phyloP scores from a whole-genome alignment of 371 early-diverging fungal species.

The Pancytospora philotis region DNA sequence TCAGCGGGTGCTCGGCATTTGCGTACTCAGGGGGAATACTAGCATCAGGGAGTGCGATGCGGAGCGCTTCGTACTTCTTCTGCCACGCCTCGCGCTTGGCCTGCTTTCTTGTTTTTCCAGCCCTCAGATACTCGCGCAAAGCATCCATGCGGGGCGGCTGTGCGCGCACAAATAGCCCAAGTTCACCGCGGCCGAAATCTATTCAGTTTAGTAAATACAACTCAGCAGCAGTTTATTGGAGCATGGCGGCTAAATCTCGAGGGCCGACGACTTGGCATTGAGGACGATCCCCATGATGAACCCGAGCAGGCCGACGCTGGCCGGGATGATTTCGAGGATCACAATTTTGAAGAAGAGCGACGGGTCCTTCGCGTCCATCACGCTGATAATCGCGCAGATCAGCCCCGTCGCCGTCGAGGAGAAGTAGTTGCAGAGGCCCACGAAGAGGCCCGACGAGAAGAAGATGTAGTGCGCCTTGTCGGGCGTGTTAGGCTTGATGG shows the following conservation, averaged over 20 bases:
- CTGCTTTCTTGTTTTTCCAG: no score
- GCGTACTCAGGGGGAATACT: no score
- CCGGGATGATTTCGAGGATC: constrained; percentile 55
- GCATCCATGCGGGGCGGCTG: no score
- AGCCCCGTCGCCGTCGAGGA: constrained; percentile 56
- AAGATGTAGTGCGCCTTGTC: constrained; percentile 26
- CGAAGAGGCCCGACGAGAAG: constrained; percentile 52
- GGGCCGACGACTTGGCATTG: constrained; percentile 23
- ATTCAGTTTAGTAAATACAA: no score
- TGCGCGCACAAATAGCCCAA: no score
- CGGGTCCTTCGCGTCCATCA: constrained; percentile 56
- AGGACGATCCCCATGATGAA: constrained; percentile 50
- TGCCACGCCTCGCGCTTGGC: no score
- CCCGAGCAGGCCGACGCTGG: constrained; percentile 57
- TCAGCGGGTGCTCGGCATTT: no score
- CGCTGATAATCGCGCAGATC: constrained; percentile 53
- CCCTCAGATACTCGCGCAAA: no score
- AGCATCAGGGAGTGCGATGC: no score
- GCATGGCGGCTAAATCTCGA: background rate
- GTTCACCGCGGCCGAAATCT: no score
- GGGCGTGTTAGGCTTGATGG: constrained; percentile 3
- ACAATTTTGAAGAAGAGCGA: constrained; percentile 58
- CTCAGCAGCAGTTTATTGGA: no score
- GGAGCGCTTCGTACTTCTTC: no score
- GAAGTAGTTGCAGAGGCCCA: constrained; percentile 49